phyloP scores from a whole-genome alignment of 257 asterid genomes.

The Solanum habrochaites region DNA sequence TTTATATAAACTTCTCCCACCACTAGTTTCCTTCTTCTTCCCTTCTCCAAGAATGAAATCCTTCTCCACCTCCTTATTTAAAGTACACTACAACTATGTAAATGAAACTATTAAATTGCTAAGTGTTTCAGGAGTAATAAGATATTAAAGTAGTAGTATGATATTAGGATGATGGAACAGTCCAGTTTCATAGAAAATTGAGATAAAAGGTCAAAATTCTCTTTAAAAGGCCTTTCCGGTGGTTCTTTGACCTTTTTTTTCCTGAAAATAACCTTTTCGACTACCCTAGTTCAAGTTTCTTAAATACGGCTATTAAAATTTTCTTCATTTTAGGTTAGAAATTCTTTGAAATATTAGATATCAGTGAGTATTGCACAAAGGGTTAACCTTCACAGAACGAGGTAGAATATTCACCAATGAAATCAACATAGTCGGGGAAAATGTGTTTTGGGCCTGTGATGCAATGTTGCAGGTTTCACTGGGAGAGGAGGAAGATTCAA shows the following conservation, averaged over 20 bases:
- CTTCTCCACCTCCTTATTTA: background rate
- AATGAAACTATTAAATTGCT: background rate
- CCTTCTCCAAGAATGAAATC: background rate
- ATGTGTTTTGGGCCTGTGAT: background rate
- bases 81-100: background rate
- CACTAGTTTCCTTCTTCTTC: background rate
- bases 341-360: background rate
- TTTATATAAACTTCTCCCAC: background rate
- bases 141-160: background rate
- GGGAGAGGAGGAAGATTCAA: background rate
- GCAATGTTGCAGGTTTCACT: background rate
- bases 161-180: background rate
- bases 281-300: background rate
- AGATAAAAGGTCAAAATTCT: background rate
- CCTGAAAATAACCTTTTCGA: background rate
- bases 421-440: background rate
- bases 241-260: background rate
- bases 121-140: background rate
- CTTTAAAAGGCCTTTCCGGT: background rate
- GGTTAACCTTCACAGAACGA: background rate
- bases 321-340: background rate
- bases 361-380: background rate
- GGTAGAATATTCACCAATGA: background rate
- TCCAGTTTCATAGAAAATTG: background rate
- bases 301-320: background rate